Percentiles rank a stretch among this genome's conserved stretches.
These are phyloP conservation scores for Candida insectalens DNA, from an alignment of 805 yeast genomes.

Conservation along the genomic window DNA sequence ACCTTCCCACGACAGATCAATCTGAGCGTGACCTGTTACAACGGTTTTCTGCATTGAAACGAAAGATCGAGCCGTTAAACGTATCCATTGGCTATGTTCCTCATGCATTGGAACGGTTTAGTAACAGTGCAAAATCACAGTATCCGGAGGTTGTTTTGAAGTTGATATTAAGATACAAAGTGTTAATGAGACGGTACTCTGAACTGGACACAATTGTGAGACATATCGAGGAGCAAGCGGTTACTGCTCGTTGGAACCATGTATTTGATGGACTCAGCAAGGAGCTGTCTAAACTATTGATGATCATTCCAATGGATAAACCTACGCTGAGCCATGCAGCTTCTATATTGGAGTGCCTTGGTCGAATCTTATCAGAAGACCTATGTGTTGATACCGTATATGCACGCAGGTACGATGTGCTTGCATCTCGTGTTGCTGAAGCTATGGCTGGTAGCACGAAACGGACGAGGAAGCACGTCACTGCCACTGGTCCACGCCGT, in stretches of 20 bases:
- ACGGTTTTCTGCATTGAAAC: conserved; percentile 30
- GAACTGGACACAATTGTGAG: conserved; percentile 31
- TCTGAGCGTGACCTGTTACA: conserved; percentile 1
- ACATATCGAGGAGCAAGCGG: conserved; percentile 32
- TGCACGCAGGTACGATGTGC: not conserved
- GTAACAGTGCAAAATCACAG: conserved; percentile 16
- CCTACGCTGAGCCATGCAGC: not conserved
- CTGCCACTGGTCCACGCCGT: not conserved
- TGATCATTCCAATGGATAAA: not conserved
- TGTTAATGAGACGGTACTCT: conserved; percentile 30
- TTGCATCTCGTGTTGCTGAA: not conserved
- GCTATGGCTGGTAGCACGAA: no score
- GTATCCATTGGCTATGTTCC: conserved; percentile 47
- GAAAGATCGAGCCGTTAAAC: conserved; percentile 38
- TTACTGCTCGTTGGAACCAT: conserved; percentile 48
- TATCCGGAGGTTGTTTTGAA: conserved; percentile 23
- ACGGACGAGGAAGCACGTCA: no score
- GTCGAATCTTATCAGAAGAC: not conserved
- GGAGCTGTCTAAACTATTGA: not conserved
- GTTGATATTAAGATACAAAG: conserved; percentile 29
- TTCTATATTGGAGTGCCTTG: conserved; percentile 1
- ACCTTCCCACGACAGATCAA: not conserved
- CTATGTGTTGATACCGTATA: not conserved
- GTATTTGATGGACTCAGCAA: conserved; percentile 39
- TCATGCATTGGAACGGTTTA: conserved; percentile 34